phyloP scores from a whole-genome alignment of 352 stramenopile species.

The Globisporangium nagaii region DNA sequence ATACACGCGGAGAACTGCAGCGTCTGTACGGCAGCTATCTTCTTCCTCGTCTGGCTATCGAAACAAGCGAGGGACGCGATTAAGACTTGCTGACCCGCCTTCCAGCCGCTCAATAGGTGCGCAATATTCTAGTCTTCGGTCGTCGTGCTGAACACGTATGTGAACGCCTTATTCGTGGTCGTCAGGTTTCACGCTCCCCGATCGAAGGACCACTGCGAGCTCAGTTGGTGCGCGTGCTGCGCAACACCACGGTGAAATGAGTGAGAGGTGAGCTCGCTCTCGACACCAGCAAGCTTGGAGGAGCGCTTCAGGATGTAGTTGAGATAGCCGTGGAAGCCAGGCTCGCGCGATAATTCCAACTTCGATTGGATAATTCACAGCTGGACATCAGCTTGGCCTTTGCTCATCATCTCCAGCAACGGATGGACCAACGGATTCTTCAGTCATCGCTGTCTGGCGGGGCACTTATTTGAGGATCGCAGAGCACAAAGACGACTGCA shows the following conservation, averaged over 20 bases:
- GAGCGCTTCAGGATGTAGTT: background rate
- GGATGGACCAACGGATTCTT: background rate
- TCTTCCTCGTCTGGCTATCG: background rate
- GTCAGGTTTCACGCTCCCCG: slow-evolving; percentile 23
- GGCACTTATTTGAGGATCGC: slow-evolving; percentile 14
- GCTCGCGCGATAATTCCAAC: background rate
- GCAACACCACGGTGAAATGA: slow-evolving; percentile 17
- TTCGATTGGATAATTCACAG: background rate
- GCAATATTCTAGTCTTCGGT: background rate
- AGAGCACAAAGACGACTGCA: slow-evolving; percentile 9
- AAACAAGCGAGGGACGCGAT: background rate
- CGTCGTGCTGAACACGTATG: slow-evolving; percentile 2
- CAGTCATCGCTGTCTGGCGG: background rate
- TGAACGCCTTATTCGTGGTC: slow-evolving; percentile 20
- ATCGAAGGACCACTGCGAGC: slow-evolving; percentile 26
- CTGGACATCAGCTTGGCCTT: background rate
- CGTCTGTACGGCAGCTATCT: background rate
- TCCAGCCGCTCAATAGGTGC: background rate
- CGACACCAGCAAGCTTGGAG: background rate
- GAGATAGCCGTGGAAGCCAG: background rate
- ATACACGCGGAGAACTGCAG: background rate
- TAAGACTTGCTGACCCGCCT: background rate
- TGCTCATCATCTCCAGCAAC: background rate
- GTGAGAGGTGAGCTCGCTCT: slow-evolving; percentile 16
- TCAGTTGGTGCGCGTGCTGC: slow-evolving; percentile 12